phyloP scores from a whole-genome alignment of 805 yeast genomes.

The Candida chilensis region DNA sequence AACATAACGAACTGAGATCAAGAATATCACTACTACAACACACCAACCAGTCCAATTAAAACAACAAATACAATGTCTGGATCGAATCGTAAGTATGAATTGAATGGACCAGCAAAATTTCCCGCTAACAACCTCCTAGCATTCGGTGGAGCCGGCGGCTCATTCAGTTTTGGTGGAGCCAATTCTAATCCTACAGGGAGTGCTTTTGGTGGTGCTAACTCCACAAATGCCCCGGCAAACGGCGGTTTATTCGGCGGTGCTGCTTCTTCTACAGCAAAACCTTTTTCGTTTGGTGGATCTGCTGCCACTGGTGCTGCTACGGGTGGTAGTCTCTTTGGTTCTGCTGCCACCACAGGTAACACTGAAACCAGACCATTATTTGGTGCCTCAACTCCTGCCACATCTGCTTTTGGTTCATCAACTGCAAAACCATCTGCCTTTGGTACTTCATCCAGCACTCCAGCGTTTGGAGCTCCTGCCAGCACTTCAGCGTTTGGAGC shows the following conservation, averaged over 20 bases:
- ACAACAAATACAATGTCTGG: no score
- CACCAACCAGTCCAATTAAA: no score
- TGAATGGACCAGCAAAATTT: no score
- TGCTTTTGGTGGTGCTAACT: slow-evolving; percentile 4
- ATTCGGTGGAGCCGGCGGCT: no score
- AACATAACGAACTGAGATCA: no score
- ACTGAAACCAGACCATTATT: slow-evolving; percentile 1
- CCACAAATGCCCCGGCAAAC: neutral
- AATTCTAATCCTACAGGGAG: slow-evolving; percentile 4
- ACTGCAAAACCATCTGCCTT: no score
- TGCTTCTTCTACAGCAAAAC: slow-evolving; percentile 1
- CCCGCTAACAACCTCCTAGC: no score
- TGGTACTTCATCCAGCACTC: no score
- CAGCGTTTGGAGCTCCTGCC: no score
- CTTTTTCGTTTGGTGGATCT: slow-evolving; percentile 2
- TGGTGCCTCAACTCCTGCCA: neutral
- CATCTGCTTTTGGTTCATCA: neutral
- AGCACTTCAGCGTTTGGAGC: no score
- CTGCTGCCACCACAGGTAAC: slow-evolving; percentile 3
- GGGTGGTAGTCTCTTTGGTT: slow-evolving; percentile 3
- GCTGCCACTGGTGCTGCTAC: slow-evolving; percentile 2
- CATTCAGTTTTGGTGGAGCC: slow-evolving; percentile 2
- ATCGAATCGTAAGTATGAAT: no score
- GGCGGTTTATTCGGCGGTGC: slow-evolving; percentile 2
- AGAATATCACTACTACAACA: no score